A percentile compares a stretch with the other conserved stretches of the same genome.
Conservation (phyloP, 2,329 filamentous ascomycete genomes). For the Verticillium dahliae region DNA sequence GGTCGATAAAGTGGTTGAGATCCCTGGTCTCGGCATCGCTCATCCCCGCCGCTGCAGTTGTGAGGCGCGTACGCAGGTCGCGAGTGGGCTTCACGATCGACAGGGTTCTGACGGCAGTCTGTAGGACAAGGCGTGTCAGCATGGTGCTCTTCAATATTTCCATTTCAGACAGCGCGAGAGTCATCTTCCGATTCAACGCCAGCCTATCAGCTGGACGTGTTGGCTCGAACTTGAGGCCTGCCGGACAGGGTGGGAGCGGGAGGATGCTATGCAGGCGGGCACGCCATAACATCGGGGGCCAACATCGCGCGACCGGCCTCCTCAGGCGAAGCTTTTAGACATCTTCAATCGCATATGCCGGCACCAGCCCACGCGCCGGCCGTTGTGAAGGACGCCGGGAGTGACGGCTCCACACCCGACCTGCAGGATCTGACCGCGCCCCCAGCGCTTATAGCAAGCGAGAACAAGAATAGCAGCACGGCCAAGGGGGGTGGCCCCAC, state of each 20-base stretch:
- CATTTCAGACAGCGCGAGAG: neutral
- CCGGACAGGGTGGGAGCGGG: neutral
- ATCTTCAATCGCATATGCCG: neutral
- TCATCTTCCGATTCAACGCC: neutral
- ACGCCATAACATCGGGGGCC: neutral
- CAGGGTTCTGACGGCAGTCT: constrained; percentile 64
- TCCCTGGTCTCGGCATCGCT: constrained; percentile 69
- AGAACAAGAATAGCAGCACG: neutral
- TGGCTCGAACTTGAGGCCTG: neutral
- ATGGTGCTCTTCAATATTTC: neutral
- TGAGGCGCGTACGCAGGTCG: constrained; percentile 74
- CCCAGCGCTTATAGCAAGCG: neutral
- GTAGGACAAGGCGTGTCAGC: constrained; percentile 13
- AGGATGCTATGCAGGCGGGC: neutral
- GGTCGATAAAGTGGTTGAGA: constrained; percentile 74
- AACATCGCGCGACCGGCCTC: neutral
- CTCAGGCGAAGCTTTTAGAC: neutral
- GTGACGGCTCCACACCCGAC: neutral
- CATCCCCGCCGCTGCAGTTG: constrained; percentile 68
- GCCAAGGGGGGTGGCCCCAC: neutral
- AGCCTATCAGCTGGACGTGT: neutral
- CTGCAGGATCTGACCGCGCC: neutral
- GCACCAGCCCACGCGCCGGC: neutral
- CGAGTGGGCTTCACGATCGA: constrained; percentile 68
- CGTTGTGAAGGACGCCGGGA: neutral